Evolutionary conservation across 441 rosid genomes (phyloP), one percentile per base, ranked within the genome.

Genomic region (Theobroma grandiflorum): DNA sequence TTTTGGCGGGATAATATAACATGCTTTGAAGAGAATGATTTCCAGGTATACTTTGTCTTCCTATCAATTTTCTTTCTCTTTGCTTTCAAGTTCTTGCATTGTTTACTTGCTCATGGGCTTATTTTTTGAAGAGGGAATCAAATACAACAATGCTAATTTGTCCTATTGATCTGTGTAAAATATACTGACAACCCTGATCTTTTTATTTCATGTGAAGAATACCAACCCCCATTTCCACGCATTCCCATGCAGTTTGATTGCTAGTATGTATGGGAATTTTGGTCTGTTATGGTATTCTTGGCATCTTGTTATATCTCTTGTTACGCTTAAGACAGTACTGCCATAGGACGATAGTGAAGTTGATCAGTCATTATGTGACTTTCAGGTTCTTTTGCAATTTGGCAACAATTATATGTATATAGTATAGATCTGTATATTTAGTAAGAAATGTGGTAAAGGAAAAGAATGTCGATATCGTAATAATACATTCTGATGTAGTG

Each of bases 1-100:
- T 97, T 97, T 87, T 97, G 99, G 99, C 98, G 99, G 47, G 99
- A 97, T 74, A 97, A 92, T 74, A 88, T 97, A 38, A 88, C 89
- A 3, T 78, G 79, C 91, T 95, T 97, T 78, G 99, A 95, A 87
- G 99, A 95, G 85, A 94, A 90, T 78, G 97, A 97, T 87, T 95
- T 97, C 92, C 98, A 94, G 99, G 99, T 95, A 81, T 69, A 11
- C 15, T 52, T 61, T 64, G 9, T 63, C 6, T 40, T 49, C 59
- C 43, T 20, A 22, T 33, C 42, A 15, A 37, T 66, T 71, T 0
- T 11, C 12, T n/a, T 72, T 49, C 43, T 63, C 12, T 53, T 57
- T 31, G 31, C 6, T 6, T 37, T 26, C 26, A 37, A 63, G 31
- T 43, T 16, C 4, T 64, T 35, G 16, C 14, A n/a, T 4, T 53